These are phyloP conservation scores for Candida rishiriensis DNA, from an alignment of 805 yeast genomes.

Conservation along the genomic window DNA sequence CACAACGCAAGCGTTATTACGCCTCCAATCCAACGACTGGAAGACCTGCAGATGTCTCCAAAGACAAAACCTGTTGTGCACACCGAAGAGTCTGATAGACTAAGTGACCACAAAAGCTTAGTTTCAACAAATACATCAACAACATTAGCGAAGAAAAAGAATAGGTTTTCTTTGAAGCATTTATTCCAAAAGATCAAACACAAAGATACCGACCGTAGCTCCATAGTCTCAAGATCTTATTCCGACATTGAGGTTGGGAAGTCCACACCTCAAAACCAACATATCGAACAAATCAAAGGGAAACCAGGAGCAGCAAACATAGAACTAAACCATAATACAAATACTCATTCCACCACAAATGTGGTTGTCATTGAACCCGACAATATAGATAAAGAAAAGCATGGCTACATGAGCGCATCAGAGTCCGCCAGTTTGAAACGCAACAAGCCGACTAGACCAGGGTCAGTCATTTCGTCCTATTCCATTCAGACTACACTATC, in stretches of 20 bases:
- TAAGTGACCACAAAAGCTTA: too few relatives aligned
- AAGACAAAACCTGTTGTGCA: too few relatives aligned
- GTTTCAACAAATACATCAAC: neutral
- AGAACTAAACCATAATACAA: neutral
- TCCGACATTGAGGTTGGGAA: too few relatives aligned
- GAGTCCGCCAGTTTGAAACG: conserved; percentile 12
- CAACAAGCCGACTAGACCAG: conserved; percentile 36
- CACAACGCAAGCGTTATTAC: neutral
- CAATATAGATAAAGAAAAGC: neutral
- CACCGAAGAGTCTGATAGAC: too few relatives aligned
- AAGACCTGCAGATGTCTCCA: too few relatives aligned
- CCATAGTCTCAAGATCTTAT: too few relatives aligned
- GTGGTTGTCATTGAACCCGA: conserved; percentile 17
- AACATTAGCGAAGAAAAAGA: conserved; percentile 3
- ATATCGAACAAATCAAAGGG: neutral
- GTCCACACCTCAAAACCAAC: too few relatives aligned
- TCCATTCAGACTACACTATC: conserved; percentile 47
- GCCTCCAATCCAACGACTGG: too few relatives aligned
- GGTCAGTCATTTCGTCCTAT: conserved; percentile 47
- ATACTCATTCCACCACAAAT: conserved; percentile 9
- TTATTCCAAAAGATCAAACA: conserved; percentile 9
- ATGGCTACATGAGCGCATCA: neutral
- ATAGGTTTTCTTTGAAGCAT: conserved; percentile 9
- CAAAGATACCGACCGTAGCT: conserved; percentile 3
- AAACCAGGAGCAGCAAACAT: neutral